Evolutionary conservation across 1,284 basidiomycete genomes (phyloP).

Genomic region (Puccinia novopanici): DNA sequence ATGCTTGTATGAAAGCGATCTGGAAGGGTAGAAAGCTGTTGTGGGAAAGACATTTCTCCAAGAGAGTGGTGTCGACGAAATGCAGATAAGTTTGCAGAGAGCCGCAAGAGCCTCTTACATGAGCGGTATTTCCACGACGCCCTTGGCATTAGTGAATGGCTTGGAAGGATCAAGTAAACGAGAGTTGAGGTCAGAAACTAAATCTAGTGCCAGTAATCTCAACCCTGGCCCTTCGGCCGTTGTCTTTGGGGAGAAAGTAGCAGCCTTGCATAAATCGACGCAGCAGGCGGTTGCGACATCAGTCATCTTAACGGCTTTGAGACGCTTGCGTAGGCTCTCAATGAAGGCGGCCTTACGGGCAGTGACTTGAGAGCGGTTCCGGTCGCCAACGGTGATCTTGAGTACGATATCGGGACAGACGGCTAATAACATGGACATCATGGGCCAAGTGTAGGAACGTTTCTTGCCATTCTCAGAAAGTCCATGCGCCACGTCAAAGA

Average conservation of each 20-base stretch:
- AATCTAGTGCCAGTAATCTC: constrained; percentile 69
- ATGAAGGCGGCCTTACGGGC: constrained; percentile 49
- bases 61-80: constrained; percentile 30
- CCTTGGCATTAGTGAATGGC: constrained; percentile 53
- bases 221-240: too few species aligned
- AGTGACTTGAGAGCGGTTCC: constrained; percentile 60
- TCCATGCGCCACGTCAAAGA: constrained; percentile 58
- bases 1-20: constrained; percentile 50
- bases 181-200: constrained; percentile 61
- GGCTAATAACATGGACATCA: too few species aligned
- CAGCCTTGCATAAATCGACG: too few species aligned
- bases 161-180: constrained; percentile 55
- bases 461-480: constrained; percentile 61
- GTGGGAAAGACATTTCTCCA: constrained; percentile 46
- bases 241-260: too few species aligned
- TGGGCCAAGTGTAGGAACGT: constrained; percentile 66
- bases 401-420: constrained; percentile 77
- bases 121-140: constrained; percentile 55
- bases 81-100: constrained; percentile 56
- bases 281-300: too few species aligned
- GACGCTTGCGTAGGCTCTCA: too few species aligned
- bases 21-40: constrained; percentile 41
- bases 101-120: constrained; percentile 57
- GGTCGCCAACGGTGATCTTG: constrained; percentile 60
- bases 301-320: too few species aligned